Conservation (phyloP, 2,329 filamentous ascomycete species). For the Microdochium paspali region DNA sequence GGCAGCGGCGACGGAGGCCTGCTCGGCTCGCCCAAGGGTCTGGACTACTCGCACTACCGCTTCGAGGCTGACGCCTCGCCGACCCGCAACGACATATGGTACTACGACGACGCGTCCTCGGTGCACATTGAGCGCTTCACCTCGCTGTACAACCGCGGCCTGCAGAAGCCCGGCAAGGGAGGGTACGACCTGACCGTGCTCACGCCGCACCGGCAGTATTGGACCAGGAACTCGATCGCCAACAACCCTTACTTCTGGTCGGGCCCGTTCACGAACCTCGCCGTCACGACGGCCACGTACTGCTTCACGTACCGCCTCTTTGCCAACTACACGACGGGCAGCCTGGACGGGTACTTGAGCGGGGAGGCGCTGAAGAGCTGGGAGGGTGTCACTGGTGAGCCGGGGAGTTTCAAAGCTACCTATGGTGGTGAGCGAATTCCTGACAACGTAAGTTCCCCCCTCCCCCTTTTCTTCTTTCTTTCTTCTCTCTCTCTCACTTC, state of each 20-base stretch:
- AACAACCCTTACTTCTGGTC: slow-evolving; percentile 18
- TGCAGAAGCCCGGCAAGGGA: slow-evolving; percentile 4
- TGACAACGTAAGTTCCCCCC: slow-evolving; percentile 13
- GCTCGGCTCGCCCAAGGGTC: slow-evolving; percentile 6
- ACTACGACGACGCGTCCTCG: slow-evolving; percentile 10
- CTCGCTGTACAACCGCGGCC: slow-evolving; percentile 8
- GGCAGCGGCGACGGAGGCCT: slow-evolving; percentile 2
- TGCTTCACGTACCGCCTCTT: slow-evolving; percentile 18
- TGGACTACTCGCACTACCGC: slow-evolving; percentile 10
- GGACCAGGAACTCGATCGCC: slow-evolving; percentile 12
- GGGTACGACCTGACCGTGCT: slow-evolving; percentile 9
- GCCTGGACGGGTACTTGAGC: slow-evolving; percentile 15
- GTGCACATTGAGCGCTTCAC: slow-evolving; percentile 7
- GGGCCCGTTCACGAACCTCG: slow-evolving; percentile 13
- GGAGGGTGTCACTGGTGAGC: slow-evolving; percentile 18
- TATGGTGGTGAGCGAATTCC: slow-evolving; percentile 27
- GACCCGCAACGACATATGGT: slow-evolving; percentile 7
- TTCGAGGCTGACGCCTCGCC: slow-evolving; percentile 11
- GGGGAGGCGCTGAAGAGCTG: neutral
- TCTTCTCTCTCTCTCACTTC: too few species aligned
- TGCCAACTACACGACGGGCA: slow-evolving; percentile 15
- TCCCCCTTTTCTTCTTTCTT: too few species aligned
- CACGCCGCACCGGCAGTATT: slow-evolving; percentile 4
- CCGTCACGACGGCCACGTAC: slow-evolving; percentile 14
- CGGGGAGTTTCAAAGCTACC: slow-evolving; percentile 17